Evolutionary conservation across 225 moss, liverwort and hornwort species (phyloP), one percentile per base, ranked within the genome.

Genomic region (Pleurozium schreberi): DNA sequence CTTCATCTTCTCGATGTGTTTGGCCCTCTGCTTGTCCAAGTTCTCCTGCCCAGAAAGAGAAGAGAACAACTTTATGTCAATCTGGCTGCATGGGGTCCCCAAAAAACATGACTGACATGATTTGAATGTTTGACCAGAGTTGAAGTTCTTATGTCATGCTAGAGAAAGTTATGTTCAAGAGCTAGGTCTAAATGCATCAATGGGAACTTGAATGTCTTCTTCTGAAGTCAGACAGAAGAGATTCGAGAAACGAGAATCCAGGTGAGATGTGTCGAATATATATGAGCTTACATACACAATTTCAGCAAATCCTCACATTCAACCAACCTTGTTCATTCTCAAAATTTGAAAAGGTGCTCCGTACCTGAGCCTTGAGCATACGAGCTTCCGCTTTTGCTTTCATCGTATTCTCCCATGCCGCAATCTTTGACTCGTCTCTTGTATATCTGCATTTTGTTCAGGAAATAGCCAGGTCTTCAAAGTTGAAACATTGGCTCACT

Each of bases 401-500:
- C 95, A 93, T 93, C 36, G 93, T 93, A 55, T 93, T 95, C 79
- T 95, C 95, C 95, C 95, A 95, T 7, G 93, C 93, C 15, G 90
- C 88, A 62, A 95, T 93, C 91, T 95, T 95, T 23, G 93, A 91
- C 79, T 95, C 95, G 23, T 95, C 95, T 84, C 95, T 91, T 61
- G 93, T 75, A 70, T 93, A 95, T 59, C 95, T 95, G 65, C 71
- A 71, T 8, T 18, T 82, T 62, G 18, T n/a, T 66, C 70, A 70
- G 84, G 49, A 85, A 26, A 20, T 47, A 81, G 18, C n/a, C 86
- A 85, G 69, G 20, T 63, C 68, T 60, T 75, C 76, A 75, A 68
- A 49, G 36, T 66, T 83, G 78, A 60, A 55, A 64, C 26, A 80
- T 22, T 83, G 27, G 25, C 57, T 78, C 69, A 59, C 57, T 42